Base-by-base conservation (phyloP, 139 green algal species). In the Gonium pectorale region DNA sequence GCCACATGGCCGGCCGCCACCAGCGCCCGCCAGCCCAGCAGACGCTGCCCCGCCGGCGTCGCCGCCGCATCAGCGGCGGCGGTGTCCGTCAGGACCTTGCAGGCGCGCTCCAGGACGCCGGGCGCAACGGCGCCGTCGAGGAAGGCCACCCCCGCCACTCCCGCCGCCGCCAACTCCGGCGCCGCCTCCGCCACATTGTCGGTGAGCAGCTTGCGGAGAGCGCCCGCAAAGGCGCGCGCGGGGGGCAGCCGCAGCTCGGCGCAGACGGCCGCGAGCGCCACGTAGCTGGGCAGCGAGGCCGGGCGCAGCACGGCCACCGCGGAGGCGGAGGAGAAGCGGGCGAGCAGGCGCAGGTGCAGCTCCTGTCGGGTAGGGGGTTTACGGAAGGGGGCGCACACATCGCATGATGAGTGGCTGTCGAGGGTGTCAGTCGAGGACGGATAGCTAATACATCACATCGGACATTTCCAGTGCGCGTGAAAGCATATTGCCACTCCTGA, bases 111-210 rank as follows among this genome's bases (percentile, higher is more conserved):
- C 56, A 82, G 29, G 4, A 82, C 41, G 2, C 59, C 75, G 2
- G 75, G 75, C n/a, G 75, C 75, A 19, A 82, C 75, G 0, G 59
- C 60, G 29, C 75, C 75, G 43, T 82, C 75, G n/a, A 82, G n/a
- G 17, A n/a, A 26, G 26, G 38, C 54, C n/a, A 82, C 75, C 24
- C 38, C 56, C n/a, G 40, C 59, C 5, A 82, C n/a, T 17, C 24
- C 59, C 1, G 75, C 75, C 21, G 59, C 75, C 0, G 75, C 75
- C 41, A 68, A 2, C 0, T 56, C 40, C 37, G 73, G 29, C 24
- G 19, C 29, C 27, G 46, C 37, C 0, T 71, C 75, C 5, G 27
- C n/a, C 40, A 72, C 75, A 40, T 71, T 29, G 29, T 82, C 51
- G 13, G 75, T 46, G 40, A 72, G 59, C 29, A 82, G 38, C 41